Conservation (phyloP, 2,329 filamentous ascomycete species). For the Paradendryphiella salina region DNA sequence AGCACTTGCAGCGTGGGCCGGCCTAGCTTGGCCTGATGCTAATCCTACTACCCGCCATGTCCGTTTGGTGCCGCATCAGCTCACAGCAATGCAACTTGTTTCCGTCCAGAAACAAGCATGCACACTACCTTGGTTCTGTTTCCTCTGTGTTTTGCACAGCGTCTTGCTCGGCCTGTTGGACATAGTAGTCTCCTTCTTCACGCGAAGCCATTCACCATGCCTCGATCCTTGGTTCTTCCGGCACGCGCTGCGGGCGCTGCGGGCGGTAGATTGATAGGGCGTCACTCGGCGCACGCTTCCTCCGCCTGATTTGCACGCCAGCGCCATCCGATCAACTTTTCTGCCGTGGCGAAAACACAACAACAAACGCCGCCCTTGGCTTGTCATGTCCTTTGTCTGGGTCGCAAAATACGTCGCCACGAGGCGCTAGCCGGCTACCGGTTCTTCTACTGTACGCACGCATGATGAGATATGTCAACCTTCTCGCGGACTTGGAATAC, state of each 20-base stretch:
- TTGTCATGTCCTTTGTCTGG: neutral
- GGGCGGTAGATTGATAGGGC: conserved; percentile 11
- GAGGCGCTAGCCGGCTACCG: no score
- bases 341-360: conserved; percentile 12
- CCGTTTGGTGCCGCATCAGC: conserved; percentile 6
- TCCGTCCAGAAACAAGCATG: neutral
- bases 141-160: neutral
- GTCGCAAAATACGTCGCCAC: neutral
- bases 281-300: conserved; percentile 12
- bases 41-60: conserved; percentile 10
- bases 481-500: no score
- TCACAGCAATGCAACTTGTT: neutral
- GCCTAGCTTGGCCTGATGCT: conserved; percentile 6
- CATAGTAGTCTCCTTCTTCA: neutral
- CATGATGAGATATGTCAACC: no score
- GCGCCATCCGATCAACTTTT: conserved; percentile 5
- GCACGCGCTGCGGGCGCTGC: conserved; percentile 5
- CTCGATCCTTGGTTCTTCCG: neutral
- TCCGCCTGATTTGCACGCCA: conserved; percentile 7
- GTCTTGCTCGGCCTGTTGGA: neutral
- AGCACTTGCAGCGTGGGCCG: conserved; percentile 12
- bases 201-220: neutral
- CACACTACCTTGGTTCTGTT: neutral
- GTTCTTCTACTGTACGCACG: no score
- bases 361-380: conserved; percentile 5